Evolutionary conservation across 331 rosid species (phyloP).

Genomic region (Saraca asoca): DNA sequence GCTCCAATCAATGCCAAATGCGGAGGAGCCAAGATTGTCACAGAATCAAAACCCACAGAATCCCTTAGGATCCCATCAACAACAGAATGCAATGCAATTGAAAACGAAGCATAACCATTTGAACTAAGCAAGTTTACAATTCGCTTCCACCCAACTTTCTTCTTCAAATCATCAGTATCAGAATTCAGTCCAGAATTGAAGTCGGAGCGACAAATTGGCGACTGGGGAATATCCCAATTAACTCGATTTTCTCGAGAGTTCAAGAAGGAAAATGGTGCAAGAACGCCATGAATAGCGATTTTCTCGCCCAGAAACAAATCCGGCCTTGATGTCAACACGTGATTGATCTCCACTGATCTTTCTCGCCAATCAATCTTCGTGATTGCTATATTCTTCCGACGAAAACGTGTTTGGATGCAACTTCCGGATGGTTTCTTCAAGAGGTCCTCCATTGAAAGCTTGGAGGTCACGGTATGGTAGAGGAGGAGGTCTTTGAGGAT

Average conservation of each 20-base stretch:
- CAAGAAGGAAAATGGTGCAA: conserved; percentile 52
- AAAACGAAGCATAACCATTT: conserved; percentile 56
- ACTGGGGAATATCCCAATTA: conserved; percentile 41
- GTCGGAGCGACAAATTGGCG: conserved; percentile 41
- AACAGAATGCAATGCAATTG: conserved; percentile 61
- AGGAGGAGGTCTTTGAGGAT: conserved; percentile 55
- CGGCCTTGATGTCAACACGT: conserved; percentile 57
- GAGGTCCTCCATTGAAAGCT: conserved; percentile 42
- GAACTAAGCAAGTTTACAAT: conserved; percentile 55
- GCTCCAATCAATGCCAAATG: conserved; percentile 42
- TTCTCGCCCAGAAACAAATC: conserved; percentile 52
- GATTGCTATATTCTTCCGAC: conserved; percentile 44
- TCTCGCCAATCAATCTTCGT: conserved; percentile 39
- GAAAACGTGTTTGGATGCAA: conserved; percentile 56
- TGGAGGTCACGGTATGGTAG: conserved; percentile 56
- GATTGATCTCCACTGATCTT: conserved; percentile 57
- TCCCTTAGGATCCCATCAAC: conserved; percentile 57
- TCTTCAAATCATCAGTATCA: conserved; percentile 28
- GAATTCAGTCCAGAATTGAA: conserved; percentile 30
- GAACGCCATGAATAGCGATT: conserved; percentile 66
- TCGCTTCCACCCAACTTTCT: conserved; percentile 48
- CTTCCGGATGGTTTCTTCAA: conserved; percentile 35
- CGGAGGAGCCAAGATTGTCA: conserved; percentile 73
- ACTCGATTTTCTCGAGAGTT: conserved; percentile 36
- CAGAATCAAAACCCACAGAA: conserved; percentile 31